These are phyloP conservation scores for Pascua guehoae DNA, from an alignment of 1,284 basidiomycete genomes.

Conservation along the genomic window DNA sequence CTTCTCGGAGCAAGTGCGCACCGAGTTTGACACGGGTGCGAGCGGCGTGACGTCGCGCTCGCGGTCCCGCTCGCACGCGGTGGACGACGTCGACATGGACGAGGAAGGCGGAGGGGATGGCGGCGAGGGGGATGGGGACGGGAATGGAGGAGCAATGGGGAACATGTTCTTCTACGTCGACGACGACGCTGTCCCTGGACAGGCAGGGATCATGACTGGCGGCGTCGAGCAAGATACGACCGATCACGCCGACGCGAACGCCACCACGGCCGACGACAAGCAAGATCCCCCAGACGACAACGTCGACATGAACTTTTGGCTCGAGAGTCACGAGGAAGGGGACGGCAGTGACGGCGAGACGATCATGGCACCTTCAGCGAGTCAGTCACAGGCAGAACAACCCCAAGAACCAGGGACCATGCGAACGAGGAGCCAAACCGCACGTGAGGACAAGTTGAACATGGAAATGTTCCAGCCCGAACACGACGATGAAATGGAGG, in stretches of 20 bases:
- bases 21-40: slow-evolving; percentile 6
- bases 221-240: slow-evolving; percentile 2
- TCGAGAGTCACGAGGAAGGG: slow-evolving; percentile 33
- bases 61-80: not conserved
- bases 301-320: slow-evolving; percentile 20
- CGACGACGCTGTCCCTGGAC: not conserved
- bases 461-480: not conserved
- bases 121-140: not conserved
- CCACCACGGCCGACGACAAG: slow-evolving; percentile 20
- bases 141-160: not conserved
- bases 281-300: slow-evolving; percentile 21
- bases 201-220: slow-evolving; percentile 1
- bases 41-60: not conserved
- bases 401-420: slow-evolving; percentile 50
- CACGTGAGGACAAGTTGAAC: not conserved
- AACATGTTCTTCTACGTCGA: slow-evolving; percentile 13
- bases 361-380: too few species aligned
- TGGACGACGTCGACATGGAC: slow-evolving; percentile 1
- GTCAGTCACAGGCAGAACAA: slow-evolving; percentile 24
- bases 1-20: slow-evolving; percentile 35
- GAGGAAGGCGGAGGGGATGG: not conserved
- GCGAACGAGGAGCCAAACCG: not conserved
- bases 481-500: slow-evolving; percentile 31
- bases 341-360: slow-evolving; percentile 49
- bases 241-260: slow-evolving; percentile 42